phyloP scores from a whole-genome alignment of 352 stramenopile genomes.

The Thalassiosira livingstoniorum region DNA sequence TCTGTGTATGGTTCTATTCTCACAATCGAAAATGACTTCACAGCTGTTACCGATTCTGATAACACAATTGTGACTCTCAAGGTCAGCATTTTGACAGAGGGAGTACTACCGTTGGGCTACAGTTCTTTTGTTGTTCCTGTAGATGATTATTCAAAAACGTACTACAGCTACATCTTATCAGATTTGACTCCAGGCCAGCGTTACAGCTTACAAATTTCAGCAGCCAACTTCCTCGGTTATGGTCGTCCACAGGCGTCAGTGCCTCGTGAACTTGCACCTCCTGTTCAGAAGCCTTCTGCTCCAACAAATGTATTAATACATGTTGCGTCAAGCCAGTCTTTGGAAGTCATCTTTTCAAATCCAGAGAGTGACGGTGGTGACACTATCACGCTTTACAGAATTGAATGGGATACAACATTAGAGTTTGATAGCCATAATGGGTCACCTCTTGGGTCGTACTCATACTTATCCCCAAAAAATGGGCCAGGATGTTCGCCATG shows the following conservation, averaged over 20 bases:
- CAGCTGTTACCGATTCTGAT: slow-evolving; percentile 32
- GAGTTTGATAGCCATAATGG: slow-evolving; percentile 52
- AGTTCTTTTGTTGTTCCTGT: slow-evolving; percentile 51
- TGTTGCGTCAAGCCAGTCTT: slow-evolving; percentile 78
- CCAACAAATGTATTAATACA: slow-evolving; percentile 85
- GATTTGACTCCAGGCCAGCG: slow-evolving; percentile 69
- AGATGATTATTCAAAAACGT: slow-evolving; percentile 42
- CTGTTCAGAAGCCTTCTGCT: slow-evolving; percentile 89
- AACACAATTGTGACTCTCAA: slow-evolving; percentile 30
- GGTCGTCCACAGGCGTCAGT: slow-evolving; percentile 87
- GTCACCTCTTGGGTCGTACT: slow-evolving; percentile 57
- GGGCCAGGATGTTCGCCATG: slow-evolving; percentile 55
- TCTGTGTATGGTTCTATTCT: slow-evolving; percentile 50
- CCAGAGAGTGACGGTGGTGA: slow-evolving; percentile 89
- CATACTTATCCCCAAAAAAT: slow-evolving; percentile 47
- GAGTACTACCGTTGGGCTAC: slow-evolving; percentile 63
- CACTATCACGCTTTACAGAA: slow-evolving; percentile 90
- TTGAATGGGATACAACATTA: slow-evolving; percentile 89
- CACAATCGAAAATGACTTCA: slow-evolving; percentile 47
- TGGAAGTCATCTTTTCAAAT: slow-evolving; percentile 88
- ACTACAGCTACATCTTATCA: slow-evolving; percentile 71
- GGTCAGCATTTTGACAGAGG: slow-evolving; percentile 51
- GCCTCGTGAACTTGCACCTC: slow-evolving; percentile 87
- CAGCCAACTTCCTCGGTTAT: slow-evolving; percentile 86
- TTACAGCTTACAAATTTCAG: slow-evolving; percentile 82